Evolutionary conservation across 208 protist species (phyloP).

Genomic region (Leishmania tropica): DNA sequence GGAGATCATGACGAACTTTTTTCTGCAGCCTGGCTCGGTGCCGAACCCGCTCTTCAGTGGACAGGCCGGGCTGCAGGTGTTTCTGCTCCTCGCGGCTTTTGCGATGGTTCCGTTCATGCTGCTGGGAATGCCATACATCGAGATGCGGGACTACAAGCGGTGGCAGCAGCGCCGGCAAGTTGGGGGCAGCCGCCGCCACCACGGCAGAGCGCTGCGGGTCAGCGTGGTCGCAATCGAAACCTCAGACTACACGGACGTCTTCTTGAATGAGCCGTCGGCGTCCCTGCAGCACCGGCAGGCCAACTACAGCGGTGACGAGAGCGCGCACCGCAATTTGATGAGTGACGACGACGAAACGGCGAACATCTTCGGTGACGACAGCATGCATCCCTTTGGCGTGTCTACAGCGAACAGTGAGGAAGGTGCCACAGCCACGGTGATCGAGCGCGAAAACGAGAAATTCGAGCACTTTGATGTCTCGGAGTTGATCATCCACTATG

Average conservation of each 20-base stretch:
- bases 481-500: constrained; percentile 97
- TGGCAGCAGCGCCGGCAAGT: constrained; percentile 25
- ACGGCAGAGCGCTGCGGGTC: constrained; percentile 4
- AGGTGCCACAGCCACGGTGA: neutral
- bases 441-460: constrained; percentile 37
- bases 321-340: constrained; percentile 2
- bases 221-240: constrained; percentile 27
- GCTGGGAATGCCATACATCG: constrained; percentile 80
- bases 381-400: constrained; percentile 8
- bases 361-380: constrained; percentile 24
- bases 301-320: neutral
- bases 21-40: constrained; percentile 84
- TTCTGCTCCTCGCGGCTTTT: constrained; percentile 77
- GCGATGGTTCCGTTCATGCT: constrained; percentile 86
- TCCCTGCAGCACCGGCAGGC: neutral
- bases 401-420: neutral
- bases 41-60: constrained; percentile 74
- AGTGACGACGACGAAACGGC: constrained; percentile 25
- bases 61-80: constrained; percentile 83
- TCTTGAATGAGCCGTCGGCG: constrained; percentile 29
- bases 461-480: constrained; percentile 84
- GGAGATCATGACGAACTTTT: constrained; percentile 94
- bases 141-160: constrained; percentile 58
- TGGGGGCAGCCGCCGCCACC: neutral
- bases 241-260: neutral